These are phyloP conservation scores for Shiraia bambusicola DNA, from an alignment of 2,329 filamentous ascomycete species.

Conservation along the genomic window DNA sequence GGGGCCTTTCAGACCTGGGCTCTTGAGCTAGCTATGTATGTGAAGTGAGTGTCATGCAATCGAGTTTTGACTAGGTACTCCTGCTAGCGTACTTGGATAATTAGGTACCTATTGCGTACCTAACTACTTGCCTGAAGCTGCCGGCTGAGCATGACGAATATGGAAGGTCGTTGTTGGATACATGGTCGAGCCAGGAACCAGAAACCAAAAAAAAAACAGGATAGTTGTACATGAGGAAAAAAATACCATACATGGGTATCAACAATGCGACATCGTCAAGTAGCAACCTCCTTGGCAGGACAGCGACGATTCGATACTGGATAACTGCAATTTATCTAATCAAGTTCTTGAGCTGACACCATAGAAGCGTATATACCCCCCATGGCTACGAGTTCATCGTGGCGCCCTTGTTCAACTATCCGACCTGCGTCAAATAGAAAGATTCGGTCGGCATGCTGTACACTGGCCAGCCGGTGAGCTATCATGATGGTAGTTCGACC, in stretches of 20 bases:
- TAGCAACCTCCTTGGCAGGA: neutral
- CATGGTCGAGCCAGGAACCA: neutral
- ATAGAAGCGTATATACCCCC: slow-evolving; percentile 41
- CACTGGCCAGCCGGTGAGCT: slow-evolving; percentile 73
- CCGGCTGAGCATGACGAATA: neutral
- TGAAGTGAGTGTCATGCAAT: too few relatives aligned
- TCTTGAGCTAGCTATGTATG: too few relatives aligned
- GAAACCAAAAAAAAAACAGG: neutral
- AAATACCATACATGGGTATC: slow-evolving; percentile 3
- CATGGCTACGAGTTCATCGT: slow-evolving; percentile 56
- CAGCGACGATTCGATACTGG: slow-evolving; percentile 1
- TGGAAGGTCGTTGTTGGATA: neutral
- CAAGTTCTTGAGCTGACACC: slow-evolving; percentile 41
- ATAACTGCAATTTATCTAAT: slow-evolving; percentile 13
- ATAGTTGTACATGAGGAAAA: neutral
- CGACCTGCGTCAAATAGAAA: slow-evolving; percentile 71
- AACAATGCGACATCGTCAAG: neutral
- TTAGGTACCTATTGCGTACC: too few relatives aligned
- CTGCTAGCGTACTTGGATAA: too few relatives aligned
- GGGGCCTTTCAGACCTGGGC: too few relatives aligned
- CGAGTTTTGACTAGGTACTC: too few relatives aligned
- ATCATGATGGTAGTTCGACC: slow-evolving; percentile 69
- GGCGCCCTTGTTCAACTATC: slow-evolving; percentile 63
- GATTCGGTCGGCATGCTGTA: slow-evolving; percentile 78
- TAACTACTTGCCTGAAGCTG: too few relatives aligned